Conservation (phyloP, 225 moss, liverwort and hornwort genomes). For the Anthoceros angustus region DNA sequence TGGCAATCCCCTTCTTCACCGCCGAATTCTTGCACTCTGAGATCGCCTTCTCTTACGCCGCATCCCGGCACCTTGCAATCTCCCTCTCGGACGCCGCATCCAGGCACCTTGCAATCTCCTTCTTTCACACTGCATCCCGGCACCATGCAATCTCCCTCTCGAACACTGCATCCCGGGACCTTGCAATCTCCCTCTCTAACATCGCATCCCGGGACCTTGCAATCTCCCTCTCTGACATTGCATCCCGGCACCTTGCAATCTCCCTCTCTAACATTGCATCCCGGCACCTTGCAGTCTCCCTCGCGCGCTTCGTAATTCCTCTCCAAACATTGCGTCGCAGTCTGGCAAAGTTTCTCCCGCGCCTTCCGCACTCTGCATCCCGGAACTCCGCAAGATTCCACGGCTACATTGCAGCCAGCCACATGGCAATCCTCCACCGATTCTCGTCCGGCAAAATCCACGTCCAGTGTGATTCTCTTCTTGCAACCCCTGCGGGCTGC, state of each 20-base stretch:
- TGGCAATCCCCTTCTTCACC: neutral
- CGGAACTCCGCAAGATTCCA: neutral
- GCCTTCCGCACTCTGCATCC: neutral
- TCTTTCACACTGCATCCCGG: neutral
- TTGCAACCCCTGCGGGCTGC: neutral
- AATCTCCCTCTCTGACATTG: neutral
- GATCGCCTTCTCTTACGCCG: neutral
- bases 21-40: neutral
- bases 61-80: neutral
- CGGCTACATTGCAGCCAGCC: neutral
- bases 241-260: neutral
- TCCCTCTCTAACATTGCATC: neutral
- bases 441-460: neutral
- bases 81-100: neutral
- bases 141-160: neutral
- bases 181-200: neutral
- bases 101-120: neutral
- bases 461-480: neutral
- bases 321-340: neutral
- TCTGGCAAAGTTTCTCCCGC: neutral
- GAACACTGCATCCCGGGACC: neutral
- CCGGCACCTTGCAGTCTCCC: neutral
- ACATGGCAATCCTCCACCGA: neutral
- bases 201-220: neutral
- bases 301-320: neutral